Base-by-base conservation (phyloP, 2,329 filamentous ascomycete genomes). In the Xylaria digitata region DNA sequence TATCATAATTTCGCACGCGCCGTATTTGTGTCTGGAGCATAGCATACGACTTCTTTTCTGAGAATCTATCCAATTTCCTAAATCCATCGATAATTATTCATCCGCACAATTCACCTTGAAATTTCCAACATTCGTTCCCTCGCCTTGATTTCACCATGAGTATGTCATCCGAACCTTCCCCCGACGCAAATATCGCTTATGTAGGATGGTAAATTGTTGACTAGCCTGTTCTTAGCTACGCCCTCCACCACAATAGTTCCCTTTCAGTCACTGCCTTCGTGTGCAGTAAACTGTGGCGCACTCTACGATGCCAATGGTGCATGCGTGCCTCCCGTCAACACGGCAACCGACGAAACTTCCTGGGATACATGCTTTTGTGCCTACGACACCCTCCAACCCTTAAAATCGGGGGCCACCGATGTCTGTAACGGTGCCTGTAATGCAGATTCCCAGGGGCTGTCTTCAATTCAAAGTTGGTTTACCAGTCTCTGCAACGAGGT, bases 351-450 rank as follows among this genome's bases (percentile, higher is more conserved):
- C 54, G 77, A 84, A 46, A 74, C 78, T 21, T 85, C 83, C 49
- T 92, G 91, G 77, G 83, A 87, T 58, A 82, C 84, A 42, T 96
- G 93, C 80, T 94, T 96, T 81, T 97, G 93, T 81, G 81, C 84
- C 72, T 88, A 90, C 56, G 70, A 82, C 13, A 81, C 84, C 23
- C 84, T 96, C 2, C 80, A 83, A 3, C 78, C 83, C 8, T 88
- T 93, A 63, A 85, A 86, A 37, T 80, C 82, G 11, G 85, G 83
- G 40, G 83, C 85, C 3, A 80, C 82, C 4, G 86, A 86, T 4
- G 85, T 92, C 15, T 94, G 92, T 79, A 86, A 88, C 66, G 74
- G 80, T 17, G 82, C 82, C 23, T 93, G 91, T 74, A 79, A 83
- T 13, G 80, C 79, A 7, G 77, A 82, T 2, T 72, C 84, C 0